These are phyloP conservation scores for Zygotorulaspora sp. DNA, from an alignment of 805 yeast species.

Conservation along the genomic window DNA sequence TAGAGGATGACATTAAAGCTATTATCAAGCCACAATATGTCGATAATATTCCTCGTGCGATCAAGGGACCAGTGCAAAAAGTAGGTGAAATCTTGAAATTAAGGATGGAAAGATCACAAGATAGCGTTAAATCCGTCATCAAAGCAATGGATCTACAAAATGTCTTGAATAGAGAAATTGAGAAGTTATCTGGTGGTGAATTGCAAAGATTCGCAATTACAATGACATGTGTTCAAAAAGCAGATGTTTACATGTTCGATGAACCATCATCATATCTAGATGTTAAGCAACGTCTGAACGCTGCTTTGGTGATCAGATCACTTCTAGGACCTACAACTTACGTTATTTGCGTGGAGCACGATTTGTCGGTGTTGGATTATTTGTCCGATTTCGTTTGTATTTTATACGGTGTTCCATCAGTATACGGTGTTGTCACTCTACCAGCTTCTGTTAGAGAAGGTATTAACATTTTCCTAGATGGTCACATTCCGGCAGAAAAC, in stretches of 20 bases:
- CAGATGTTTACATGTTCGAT: slow-evolving; percentile 97
- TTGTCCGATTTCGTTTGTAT: slow-evolving; percentile 96
- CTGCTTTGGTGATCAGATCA: slow-evolving; percentile 91
- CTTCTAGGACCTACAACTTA: slow-evolving; percentile 70
- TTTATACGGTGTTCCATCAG: slow-evolving; percentile 96
- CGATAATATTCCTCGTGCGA: slow-evolving; percentile 94
- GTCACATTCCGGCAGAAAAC: slow-evolving; percentile 95
- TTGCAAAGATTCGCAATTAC: slow-evolving; percentile 97
- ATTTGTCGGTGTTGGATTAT: slow-evolving; percentile 94
- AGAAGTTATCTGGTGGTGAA: slow-evolving; percentile 95
- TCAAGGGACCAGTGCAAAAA: slow-evolving; percentile 80
- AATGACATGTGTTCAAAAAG: slow-evolving; percentile 91
- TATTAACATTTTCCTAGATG: slow-evolving; percentile 96
- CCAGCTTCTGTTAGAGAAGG: slow-evolving; percentile 99
- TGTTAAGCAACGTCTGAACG: slow-evolving; percentile 97
- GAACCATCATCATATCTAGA: slow-evolving; percentile 98
- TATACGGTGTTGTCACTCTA: slow-evolving; percentile 96
- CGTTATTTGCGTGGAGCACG: slow-evolving; percentile 98
- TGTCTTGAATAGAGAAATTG: slow-evolving; percentile 81
- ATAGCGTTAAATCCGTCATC: slow-evolving; percentile 59
- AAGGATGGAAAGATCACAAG: slow-evolving; percentile 64
- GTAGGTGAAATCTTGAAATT: slow-evolving; percentile 80
- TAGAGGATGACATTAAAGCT: slow-evolving; percentile 94
- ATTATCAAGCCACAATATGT: slow-evolving; percentile 98
- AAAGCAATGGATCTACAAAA: slow-evolving; percentile 68